Conservation (phyloP, 2,329 filamentous ascomycete genomes). For the Ceratocystis variospora region DNA sequence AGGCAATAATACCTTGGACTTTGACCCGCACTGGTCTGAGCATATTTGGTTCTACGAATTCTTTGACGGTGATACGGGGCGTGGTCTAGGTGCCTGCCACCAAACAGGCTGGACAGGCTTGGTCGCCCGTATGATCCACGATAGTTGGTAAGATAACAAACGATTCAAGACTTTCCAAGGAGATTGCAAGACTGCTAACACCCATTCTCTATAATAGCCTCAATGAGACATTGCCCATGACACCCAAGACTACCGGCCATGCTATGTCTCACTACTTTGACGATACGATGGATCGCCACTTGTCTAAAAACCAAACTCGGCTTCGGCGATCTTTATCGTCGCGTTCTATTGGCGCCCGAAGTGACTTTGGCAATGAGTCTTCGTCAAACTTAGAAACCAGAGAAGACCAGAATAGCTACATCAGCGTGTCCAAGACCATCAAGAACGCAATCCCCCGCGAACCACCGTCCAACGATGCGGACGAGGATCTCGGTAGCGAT, state of each 20-base stretch:
- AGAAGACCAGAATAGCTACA: background rate
- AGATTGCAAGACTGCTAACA: background rate
- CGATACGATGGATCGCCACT: constrained; percentile 54
- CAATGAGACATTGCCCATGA: constrained; percentile 82
- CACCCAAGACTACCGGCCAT: constrained; percentile 70
- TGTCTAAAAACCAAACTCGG: constrained; percentile 22
- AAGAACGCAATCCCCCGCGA: constrained; percentile 1
- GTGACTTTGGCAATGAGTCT: constrained; percentile 47
- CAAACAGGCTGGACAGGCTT: constrained; percentile 95
- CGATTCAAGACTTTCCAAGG: background rate
- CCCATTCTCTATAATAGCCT: constrained; percentile 37
- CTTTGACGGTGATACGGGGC: constrained; percentile 84
- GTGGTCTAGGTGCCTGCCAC: constrained; percentile 80
- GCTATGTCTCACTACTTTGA: constrained; percentile 93
- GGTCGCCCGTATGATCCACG: constrained; percentile 93
- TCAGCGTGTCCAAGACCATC: constrained; percentile 2
- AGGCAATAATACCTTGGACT: constrained; percentile 74
- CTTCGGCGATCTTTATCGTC: constrained; percentile 68
- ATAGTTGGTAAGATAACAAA: constrained; percentile 64
- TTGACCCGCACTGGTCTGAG: constrained; percentile 85
- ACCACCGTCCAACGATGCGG: background rate
- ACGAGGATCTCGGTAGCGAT: background rate
- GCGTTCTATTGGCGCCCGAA: constrained; percentile 70
- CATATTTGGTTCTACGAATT: constrained; percentile 94
- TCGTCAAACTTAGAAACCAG: background rate